Percentiles rank a stretch among this genome's conserved stretches.
Evolutionary conservation across 2,329 filamentous ascomycete species (phyloP).

Genomic region (Colletotrichum sp.): DNA sequence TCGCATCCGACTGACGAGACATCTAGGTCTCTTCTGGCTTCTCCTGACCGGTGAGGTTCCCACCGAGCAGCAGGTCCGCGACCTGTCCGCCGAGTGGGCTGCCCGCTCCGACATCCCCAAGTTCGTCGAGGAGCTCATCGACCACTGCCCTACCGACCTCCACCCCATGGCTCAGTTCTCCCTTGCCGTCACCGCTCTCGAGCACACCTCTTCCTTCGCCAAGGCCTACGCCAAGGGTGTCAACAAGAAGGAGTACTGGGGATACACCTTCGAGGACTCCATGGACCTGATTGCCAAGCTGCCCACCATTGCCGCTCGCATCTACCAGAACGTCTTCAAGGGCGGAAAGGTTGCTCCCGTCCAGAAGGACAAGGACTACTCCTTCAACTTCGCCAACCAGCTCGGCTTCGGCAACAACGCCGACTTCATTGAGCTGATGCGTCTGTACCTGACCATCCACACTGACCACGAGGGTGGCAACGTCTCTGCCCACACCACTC

Average conservation of each 20-base stretch:
- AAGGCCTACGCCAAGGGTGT: slow-evolving; percentile 99
- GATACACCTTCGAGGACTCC: slow-evolving; percentile 98
- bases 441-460: slow-evolving; percentile 99
- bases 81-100: slow-evolving; percentile 98
- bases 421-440: slow-evolving; percentile 98
- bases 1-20: not conserved
- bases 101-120: slow-evolving; percentile 96
- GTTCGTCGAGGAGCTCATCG: slow-evolving; percentile 99
- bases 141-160: slow-evolving; percentile 98
- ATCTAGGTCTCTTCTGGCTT: slow-evolving; percentile 94
- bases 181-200: slow-evolving; percentile 94
- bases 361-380: slow-evolving; percentile 99
- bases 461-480: slow-evolving; percentile 99
- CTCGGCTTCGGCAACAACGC: slow-evolving; percentile 94
- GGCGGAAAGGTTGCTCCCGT: slow-evolving; percentile 96
- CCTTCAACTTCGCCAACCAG: slow-evolving; percentile 99
- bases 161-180: slow-evolving; percentile 99
- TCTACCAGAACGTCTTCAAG: slow-evolving; percentile 99
- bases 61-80: slow-evolving; percentile 96
- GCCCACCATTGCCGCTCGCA: slow-evolving; percentile 94
- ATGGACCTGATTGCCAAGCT: slow-evolving; percentile 99
- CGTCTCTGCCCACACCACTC: slow-evolving; percentile 97
- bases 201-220: slow-evolving; percentile 97
- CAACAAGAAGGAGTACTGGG: slow-evolving; percentile 99
- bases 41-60: slow-evolving; percentile 98